These are phyloP conservation scores for Hypoxylon sp. DNA, from an alignment of 2,329 filamentous ascomycete genomes.

Conservation along the genomic window DNA sequence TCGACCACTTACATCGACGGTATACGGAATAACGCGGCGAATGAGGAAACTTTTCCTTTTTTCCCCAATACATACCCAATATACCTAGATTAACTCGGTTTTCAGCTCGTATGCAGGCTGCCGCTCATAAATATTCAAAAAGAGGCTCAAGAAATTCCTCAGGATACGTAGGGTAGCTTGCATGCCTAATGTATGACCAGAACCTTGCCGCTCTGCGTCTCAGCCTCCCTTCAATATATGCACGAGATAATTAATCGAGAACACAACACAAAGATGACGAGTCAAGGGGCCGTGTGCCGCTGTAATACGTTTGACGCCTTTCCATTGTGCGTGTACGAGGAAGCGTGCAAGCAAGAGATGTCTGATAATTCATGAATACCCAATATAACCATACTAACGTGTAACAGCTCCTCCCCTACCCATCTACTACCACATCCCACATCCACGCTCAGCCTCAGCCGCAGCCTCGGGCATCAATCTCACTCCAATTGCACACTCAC, in stretches of 20 bases:
- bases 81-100: background rate
- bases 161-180: background rate
- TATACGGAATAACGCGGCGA: background rate
- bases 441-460: background rate
- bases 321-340: background rate
- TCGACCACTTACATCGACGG: background rate
- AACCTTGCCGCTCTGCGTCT: conserved; percentile 8
- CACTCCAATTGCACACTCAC: background rate
- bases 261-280: background rate
- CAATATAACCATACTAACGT: background rate
- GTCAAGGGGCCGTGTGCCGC: background rate
- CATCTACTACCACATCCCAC: background rate
- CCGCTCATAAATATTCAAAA: background rate
- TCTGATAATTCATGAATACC: background rate
- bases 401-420: background rate
- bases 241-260: background rate
- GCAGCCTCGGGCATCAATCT: too few species aligned
- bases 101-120: conserved; percentile 7
- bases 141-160: background rate
- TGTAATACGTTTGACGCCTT: background rate
- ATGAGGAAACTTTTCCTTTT: background rate
- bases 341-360: background rate
- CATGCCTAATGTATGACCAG: conserved; percentile 1
- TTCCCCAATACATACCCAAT: background rate
- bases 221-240: background rate